Evolutionary conservation across 768 basidiomycete genomes (phyloP).

Genomic region (Trametes maxima): DNA sequence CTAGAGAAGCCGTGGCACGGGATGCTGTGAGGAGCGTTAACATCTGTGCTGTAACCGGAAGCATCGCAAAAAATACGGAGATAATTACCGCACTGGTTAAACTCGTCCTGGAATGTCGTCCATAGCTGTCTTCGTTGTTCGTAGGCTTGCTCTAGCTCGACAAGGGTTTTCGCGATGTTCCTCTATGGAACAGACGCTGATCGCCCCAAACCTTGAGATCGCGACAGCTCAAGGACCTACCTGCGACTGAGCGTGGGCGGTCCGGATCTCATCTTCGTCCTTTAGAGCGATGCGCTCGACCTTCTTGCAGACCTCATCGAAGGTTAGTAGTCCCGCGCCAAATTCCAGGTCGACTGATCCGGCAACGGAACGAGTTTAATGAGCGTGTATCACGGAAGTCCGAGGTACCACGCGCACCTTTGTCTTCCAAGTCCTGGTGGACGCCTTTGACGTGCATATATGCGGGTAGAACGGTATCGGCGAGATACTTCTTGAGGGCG

Average conservation of each 20-base stretch:
- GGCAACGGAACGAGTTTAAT: neutral
- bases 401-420: constrained; percentile 27
- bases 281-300: constrained; percentile 49
- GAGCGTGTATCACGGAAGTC: constrained; percentile 1
- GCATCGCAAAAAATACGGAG: neutral
- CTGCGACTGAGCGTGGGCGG: constrained; percentile 44
- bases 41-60: constrained; percentile 2
- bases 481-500: constrained; percentile 34
- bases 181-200: constrained; percentile 48
- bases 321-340: constrained; percentile 47
- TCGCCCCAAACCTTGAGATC: constrained; percentile 44
- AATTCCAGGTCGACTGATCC: constrained; percentile 33
- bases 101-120: constrained; percentile 44
- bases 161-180: constrained; percentile 44
- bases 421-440: constrained; percentile 38
- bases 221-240: constrained; percentile 48
- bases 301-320: constrained; percentile 58
- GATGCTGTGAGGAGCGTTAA: constrained; percentile 39
- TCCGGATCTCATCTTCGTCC: constrained; percentile 46
- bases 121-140: constrained; percentile 53
- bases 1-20: constrained; percentile 43
- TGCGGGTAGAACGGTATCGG: constrained; percentile 39
- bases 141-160: constrained; percentile 52
- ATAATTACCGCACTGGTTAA: constrained; percentile 52
- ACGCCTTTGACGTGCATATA: constrained; percentile 38